phyloP scores from a whole-genome alignment of 1,284 basidiomycete genomes.

The Irpex sp. region DNA sequence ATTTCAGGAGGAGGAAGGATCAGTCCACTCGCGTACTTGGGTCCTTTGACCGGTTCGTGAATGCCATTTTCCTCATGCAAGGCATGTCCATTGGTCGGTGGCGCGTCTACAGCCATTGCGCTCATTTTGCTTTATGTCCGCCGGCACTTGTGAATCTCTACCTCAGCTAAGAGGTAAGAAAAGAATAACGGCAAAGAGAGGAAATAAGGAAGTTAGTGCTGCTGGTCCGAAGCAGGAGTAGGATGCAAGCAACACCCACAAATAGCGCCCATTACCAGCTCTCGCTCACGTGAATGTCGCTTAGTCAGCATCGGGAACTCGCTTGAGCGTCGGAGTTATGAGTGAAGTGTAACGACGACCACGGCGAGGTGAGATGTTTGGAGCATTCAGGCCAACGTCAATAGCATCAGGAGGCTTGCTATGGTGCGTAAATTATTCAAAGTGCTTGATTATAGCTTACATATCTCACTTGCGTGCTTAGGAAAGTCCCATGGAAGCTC shows the following conservation, averaged over 20 bases:
- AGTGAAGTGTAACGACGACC: constrained; percentile 2
- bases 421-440: constrained; percentile 45
- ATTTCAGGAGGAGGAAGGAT: constrained; percentile 93
- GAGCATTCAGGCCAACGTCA: constrained; percentile 68
- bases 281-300: constrained; percentile 11
- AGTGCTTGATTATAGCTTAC: background rate
- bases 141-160: background rate
- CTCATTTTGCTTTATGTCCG: constrained; percentile 19
- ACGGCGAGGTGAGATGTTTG: constrained; percentile 54
- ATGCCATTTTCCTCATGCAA: constrained; percentile 23
- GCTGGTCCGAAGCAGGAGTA: background rate
- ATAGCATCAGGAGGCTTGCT: constrained; percentile 72
- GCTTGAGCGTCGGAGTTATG: constrained; percentile 1
- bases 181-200: background rate
- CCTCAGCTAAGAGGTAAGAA: background rate
- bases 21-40: constrained; percentile 76
- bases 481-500: constrained; percentile 95
- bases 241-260: background rate
- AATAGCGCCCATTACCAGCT: constrained; percentile 11
- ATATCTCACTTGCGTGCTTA: constrained; percentile 28
- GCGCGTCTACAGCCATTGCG: constrained; percentile 39
- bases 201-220: constrained; percentile 3
- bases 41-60: constrained; percentile 28
- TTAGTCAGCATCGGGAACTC: constrained; percentile 26
- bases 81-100: constrained; percentile 24